Evolutionary conservation across 805 yeast genomes (phyloP).

Genomic region (Pichia gijzeniarum): DNA sequence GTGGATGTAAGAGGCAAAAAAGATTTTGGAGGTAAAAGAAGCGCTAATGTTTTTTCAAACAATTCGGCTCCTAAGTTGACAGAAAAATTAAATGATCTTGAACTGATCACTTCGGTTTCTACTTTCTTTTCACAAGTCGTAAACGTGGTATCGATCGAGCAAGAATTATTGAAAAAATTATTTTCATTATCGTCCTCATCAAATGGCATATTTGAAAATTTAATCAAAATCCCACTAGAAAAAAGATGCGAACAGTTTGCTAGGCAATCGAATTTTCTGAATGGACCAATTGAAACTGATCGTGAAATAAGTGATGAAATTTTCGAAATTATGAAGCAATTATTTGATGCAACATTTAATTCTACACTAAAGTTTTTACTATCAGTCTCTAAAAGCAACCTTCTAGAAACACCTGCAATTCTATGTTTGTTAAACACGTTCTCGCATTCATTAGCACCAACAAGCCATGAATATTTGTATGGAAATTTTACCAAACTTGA

Average conservation of each 20-base stretch:
- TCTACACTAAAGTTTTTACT: conserved; percentile 31
- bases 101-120: conserved; percentile 8
- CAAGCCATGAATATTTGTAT: conserved; percentile 60
- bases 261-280: conserved; percentile 11
- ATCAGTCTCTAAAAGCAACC: conserved; percentile 31
- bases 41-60: conserved; percentile 18
- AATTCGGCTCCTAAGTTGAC: background rate
- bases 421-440: conserved; percentile 37
- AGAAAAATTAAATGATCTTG: background rate
- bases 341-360: conserved; percentile 22
- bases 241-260: conserved; percentile 19
- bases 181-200: conserved; percentile 39
- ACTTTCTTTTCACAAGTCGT: conserved; percentile 11
- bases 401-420: conserved; percentile 38
- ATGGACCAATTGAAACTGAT: conserved; percentile 24
- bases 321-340: conserved; percentile 27
- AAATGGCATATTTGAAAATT: conserved; percentile 34
- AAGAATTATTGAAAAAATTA: conserved; percentile 39
- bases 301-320: conserved; percentile 26
- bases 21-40: conserved; percentile 9
- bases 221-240: conserved; percentile 31
- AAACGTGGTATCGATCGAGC: conserved; percentile 32
- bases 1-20: conserved; percentile 9
- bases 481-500: conserved; percentile 43
- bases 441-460: conserved; percentile 33